Conservation (phyloP, 2,329 filamentous ascomycete species). For the Epichloe festucae region DNA sequence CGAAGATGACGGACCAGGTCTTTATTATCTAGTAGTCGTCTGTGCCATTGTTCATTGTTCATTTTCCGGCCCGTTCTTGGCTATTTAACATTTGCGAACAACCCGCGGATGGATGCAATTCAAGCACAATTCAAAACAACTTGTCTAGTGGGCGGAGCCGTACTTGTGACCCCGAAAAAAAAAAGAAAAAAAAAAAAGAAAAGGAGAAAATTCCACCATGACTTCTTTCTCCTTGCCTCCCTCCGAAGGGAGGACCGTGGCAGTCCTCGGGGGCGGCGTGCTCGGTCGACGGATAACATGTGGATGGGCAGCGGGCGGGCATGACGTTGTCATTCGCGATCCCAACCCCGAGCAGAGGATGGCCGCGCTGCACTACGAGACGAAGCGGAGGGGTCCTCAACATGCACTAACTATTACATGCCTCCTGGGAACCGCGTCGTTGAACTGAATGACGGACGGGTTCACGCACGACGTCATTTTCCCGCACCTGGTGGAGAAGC, state of each 20-base stretch:
- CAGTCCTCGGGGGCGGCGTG: conserved; percentile 28
- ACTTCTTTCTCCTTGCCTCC: neutral
- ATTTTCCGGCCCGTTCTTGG: no score
- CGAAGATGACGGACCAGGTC: no score
- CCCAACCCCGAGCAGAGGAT: conserved; percentile 22
- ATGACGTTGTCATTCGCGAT: conserved; percentile 28
- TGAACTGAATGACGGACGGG: conserved; percentile 42
- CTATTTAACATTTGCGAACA: no score
- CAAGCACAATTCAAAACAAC: no score
- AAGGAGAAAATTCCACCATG: neutral
- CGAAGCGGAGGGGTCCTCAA: conserved; percentile 31
- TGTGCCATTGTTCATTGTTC: no score
- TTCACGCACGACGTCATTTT: conserved; percentile 29
- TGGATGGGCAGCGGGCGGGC: conserved; percentile 28
- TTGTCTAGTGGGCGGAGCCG: no score
- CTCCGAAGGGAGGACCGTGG: conserved; percentile 35
- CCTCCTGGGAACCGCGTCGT: conserved; percentile 32
- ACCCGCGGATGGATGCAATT: no score
- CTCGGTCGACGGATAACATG: conserved; percentile 29
- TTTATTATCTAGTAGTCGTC: no score
- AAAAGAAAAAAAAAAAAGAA: no score
- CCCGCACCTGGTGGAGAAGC: conserved; percentile 28
- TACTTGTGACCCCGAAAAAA: no score
- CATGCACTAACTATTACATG: conserved; percentile 41
- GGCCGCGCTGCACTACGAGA: conserved; percentile 25